These are phyloP conservation scores for Camelina hispida DNA, from an alignment of 345 rosid genomes.

Conservation along the genomic window DNA sequence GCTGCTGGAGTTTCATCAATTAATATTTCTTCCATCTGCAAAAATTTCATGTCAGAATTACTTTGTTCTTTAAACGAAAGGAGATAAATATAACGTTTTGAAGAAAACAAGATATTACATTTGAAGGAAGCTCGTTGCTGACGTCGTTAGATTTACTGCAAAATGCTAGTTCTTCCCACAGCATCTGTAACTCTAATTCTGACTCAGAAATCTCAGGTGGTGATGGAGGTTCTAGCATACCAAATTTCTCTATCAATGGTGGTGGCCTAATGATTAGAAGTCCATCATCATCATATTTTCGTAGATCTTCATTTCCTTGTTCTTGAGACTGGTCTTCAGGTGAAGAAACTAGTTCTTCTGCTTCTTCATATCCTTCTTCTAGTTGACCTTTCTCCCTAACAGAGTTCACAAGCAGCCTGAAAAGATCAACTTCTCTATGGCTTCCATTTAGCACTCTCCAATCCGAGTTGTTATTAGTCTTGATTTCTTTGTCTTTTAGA, in stretches of 20 bases:
- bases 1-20: conserved; percentile 26
- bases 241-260: conserved; percentile 28
- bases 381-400: conserved; percentile 36
- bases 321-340: conserved; percentile 32
- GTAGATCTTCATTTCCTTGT: conserved; percentile 8
- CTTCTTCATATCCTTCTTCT: conserved; percentile 28
- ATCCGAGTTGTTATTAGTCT: conserved; percentile 3
- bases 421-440: conserved; percentile 36
- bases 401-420: conserved; percentile 45
- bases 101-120: conserved; percentile 30
- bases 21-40: conserved; percentile 35
- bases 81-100: background rate
- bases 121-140: background rate
- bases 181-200: conserved; percentile 1
- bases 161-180: conserved; percentile 37
- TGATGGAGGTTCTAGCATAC: conserved; percentile 28
- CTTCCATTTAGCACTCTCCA: conserved; percentile 33
- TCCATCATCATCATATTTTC: conserved; percentile 35
- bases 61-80: conserved; percentile 2
- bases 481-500: conserved; percentile 32
- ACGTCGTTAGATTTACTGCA: background rate
- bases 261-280: conserved; percentile 38
- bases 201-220: conserved; percentile 21
- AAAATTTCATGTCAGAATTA: conserved; percentile 12
- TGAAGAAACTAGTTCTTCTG: conserved; percentile 22